Conservation (phyloP, 1,284 basidiomycete genomes). For the Leccinum holopus region DNA sequence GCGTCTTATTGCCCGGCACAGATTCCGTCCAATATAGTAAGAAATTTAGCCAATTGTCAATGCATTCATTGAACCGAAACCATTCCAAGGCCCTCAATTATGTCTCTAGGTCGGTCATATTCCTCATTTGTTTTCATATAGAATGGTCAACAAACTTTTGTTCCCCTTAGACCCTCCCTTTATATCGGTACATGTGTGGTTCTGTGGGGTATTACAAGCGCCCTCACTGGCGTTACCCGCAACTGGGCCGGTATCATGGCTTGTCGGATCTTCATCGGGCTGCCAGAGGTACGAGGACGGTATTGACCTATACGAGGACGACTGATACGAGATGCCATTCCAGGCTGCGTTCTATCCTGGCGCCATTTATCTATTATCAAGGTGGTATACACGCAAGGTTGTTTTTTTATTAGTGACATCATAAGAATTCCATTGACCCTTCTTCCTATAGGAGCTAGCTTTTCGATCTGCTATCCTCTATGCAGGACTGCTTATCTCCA, state of each 20-base stretch:
- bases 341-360: constrained; percentile 64
- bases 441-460: constrained; percentile 51
- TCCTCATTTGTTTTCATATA: neutral
- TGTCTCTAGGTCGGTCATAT: neutral
- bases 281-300: neutral
- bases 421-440: constrained; percentile 40
- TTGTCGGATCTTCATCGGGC: constrained; percentile 1
- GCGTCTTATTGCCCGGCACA: constrained; percentile 2
- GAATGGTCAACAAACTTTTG: neutral
- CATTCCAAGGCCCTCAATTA: constrained; percentile 1
- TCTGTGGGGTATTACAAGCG: constrained; percentile 2
- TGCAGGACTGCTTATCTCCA: constrained; percentile 65
- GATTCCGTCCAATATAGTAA: constrained; percentile 2
- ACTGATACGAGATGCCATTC: constrained; percentile 29
- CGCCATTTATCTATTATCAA: constrained; percentile 59
- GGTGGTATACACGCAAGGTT: constrained; percentile 66
- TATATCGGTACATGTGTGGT: constrained; percentile 2
- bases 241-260: constrained; percentile 3
- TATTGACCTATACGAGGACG: neutral
- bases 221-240: neutral
- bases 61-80: neutral
- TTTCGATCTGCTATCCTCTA: constrained; percentile 71
- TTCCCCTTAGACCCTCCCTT: neutral
- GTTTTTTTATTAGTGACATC: constrained; percentile 35
- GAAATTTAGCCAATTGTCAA: neutral